Evolutionary conservation across 768 basidiomycete genomes (phyloP).

Genomic region (Polyporus arcularius): DNA sequence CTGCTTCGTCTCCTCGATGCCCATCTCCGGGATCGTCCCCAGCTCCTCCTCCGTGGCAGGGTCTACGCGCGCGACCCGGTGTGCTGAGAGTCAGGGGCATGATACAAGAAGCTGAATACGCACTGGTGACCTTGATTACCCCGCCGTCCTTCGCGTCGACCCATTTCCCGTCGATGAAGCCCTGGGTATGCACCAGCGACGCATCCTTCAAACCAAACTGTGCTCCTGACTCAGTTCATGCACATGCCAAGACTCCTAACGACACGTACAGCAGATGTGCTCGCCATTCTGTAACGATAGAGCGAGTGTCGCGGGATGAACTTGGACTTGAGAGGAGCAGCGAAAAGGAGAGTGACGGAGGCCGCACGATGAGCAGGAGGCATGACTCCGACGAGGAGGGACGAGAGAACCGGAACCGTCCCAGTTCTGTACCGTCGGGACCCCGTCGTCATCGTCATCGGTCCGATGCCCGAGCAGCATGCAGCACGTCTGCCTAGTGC

Average conservation of each 20-base stretch:
- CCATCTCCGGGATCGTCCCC: constrained; percentile 90
- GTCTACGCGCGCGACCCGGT: constrained; percentile 47
- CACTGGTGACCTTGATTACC: constrained; percentile 77
- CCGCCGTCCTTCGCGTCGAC: constrained; percentile 74
- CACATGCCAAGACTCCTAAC: too few species aligned
- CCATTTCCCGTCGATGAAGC: constrained; percentile 85
- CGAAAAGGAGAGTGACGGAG: background rate
- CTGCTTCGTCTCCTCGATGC: constrained; percentile 74
- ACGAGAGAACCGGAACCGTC: too few species aligned
- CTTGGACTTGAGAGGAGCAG: constrained; percentile 2
- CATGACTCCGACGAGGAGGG: constrained; percentile 1
- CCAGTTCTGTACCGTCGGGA: too few species aligned
- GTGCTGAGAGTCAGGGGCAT: background rate
- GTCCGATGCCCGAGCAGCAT: too few species aligned
- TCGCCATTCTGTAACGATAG: constrained; percentile 13
- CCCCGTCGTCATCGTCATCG: too few species aligned
- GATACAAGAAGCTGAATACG: constrained; percentile 27
- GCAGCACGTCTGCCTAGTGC: too few species aligned
- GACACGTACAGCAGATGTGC: constrained; percentile 4
- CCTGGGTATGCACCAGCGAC: constrained; percentile 72
- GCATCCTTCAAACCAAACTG: constrained; percentile 81
- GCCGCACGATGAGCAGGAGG: constrained; percentile 1
- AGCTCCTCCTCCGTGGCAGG: constrained; percentile 85
- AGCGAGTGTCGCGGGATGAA: constrained; percentile 7
- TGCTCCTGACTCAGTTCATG: background rate